Evolutionary conservation across 2,329 filamentous ascomycete species (phyloP), one percentile per base, ranked within the genome.

Genomic region (Dothidotthia symphoricarpi): DNA sequence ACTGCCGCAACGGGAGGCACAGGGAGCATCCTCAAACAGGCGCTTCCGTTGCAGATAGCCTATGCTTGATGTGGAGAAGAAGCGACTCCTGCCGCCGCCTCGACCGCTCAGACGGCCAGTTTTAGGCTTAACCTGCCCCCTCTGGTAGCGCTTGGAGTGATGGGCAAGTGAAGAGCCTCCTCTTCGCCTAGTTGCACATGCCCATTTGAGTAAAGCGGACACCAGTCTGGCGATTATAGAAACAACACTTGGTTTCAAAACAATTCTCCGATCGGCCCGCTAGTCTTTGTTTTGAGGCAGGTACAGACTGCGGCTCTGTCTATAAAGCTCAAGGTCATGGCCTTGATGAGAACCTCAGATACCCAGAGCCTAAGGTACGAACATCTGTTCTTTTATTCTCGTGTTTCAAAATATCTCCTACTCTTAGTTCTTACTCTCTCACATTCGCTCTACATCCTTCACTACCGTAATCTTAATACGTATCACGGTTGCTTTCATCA

Each of bases 191-290:
- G 60, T 63, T 59, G 57, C 52, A 59, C 48, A 46, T 46, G 41
- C 49, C 48, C 45, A 43, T 55, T 57, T 44, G 39, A 59, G 52
- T 39, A 44, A 40, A 47, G 39, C 35, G 49, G 36, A 52, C 48
- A 56, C 57, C 47, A 44, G 55, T 59, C 54, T 54, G 63, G 63
- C 65, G 65, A 65, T 61, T 67, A 65, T 51, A 62, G 59, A 65
- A 65, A 67, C 64, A 53, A 45, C 50, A 53, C 54, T 48, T 51
- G 51, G 64, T 67, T 67, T 67, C 63, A 66, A 51, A 43, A 51
- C 40, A 64, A 61, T 64, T 65, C 61, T 62, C 60, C 60, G 57
- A 51, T 38, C 36, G 54, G 51, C 57, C 57, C 47, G 41, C 46
- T 51, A 51, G 54, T 48, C 60, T 49, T 51, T 53, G 52, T 52